A percentile compares a stretch with the other conserved stretches of the same genome.
phyloP scores from a whole-genome alignment of 2,329 filamentous ascomycete species.

The Juglanconis oblonga region DNA sequence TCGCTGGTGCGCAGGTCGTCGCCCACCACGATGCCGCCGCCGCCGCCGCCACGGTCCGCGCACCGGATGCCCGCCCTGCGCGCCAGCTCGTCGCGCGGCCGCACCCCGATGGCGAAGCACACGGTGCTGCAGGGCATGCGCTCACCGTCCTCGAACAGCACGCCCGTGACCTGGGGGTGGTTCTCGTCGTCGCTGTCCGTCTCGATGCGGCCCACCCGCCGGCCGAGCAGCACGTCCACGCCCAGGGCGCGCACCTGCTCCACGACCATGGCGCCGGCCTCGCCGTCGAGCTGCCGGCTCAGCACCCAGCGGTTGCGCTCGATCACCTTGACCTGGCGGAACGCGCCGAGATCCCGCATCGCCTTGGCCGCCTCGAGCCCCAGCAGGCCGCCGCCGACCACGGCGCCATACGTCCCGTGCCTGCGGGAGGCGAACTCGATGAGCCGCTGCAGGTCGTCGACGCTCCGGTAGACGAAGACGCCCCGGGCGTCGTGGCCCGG shows the following conservation, averaged over 20 bases:
- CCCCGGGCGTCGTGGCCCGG: slow-evolving; percentile 77
- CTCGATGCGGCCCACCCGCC: slow-evolving; percentile 69
- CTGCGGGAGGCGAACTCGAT: slow-evolving; percentile 68
- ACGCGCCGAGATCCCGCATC: slow-evolving; percentile 81
- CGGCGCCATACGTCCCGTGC: slow-evolving; percentile 67
- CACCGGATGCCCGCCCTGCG: slow-evolving; percentile 67
- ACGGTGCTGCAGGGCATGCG: slow-evolving; percentile 74
- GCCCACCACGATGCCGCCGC: slow-evolving; percentile 73
- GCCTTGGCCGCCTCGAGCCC: slow-evolving; percentile 89
- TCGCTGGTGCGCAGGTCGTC: slow-evolving; percentile 66
- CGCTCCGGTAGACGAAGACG: slow-evolving; percentile 86
- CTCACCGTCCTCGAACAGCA: slow-evolving; percentile 79
- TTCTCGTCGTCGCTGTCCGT: slow-evolving; percentile 48
- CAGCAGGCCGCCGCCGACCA: slow-evolving; percentile 80
- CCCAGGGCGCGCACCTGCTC: slow-evolving; percentile 78
- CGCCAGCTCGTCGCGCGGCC: slow-evolving; percentile 75
- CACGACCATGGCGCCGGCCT: slow-evolving; percentile 78
- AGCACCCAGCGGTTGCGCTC: slow-evolving; percentile 83
- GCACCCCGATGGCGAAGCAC: slow-evolving; percentile 88
- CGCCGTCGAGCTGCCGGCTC: slow-evolving; percentile 75
- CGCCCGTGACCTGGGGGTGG: slow-evolving; percentile 68
- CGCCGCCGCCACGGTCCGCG: slow-evolving; percentile 64
- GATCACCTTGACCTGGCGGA: slow-evolving; percentile 71
- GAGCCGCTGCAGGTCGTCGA: slow-evolving; percentile 74
- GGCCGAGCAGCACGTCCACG: slow-evolving; percentile 75